Percentiles rank a stretch among this genome's conserved stretches.
phyloP scores from a whole-genome alignment of 768 basidiomycete species.

The Suillus sp. region DNA sequence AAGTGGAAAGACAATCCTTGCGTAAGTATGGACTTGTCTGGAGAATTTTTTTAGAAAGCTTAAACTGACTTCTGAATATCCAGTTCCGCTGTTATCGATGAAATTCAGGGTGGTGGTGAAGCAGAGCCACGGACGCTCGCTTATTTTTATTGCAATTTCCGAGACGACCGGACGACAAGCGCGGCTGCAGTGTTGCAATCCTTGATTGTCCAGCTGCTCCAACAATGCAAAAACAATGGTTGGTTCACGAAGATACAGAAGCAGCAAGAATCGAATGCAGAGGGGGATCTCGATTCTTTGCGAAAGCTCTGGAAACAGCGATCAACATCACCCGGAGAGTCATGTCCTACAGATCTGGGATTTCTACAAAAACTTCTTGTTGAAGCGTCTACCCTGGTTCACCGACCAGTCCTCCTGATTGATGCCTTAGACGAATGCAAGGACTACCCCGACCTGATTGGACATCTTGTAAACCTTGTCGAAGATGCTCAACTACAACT shows the following conservation, averaged over 20 bases:
- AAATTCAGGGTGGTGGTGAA: not conserved
- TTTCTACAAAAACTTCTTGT: not conserved
- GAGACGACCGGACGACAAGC: conserved; percentile 13
- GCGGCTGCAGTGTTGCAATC: conserved; percentile 20
- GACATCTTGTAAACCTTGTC: not conserved
- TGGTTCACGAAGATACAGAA: not conserved
- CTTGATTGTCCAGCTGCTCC: conserved; percentile 20
- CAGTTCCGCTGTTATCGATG: conserved; percentile 8
- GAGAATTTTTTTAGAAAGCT: not conserved
- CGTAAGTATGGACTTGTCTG: not conserved
- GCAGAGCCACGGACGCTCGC: conserved; percentile 8
- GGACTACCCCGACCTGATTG: conserved; percentile 3
- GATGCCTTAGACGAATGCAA: conserved; percentile 21
- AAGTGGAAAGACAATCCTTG: not conserved
- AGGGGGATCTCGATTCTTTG: not conserved
- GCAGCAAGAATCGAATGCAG: not conserved
- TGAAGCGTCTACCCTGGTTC: not conserved
- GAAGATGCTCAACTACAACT: conserved; percentile 7
- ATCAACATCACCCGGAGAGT: not conserved
- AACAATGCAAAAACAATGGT: not conserved
- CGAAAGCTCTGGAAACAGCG: not conserved
- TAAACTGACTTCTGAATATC: not conserved
- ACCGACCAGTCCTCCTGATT: conserved; percentile 11
- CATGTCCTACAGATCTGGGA: not conserved
- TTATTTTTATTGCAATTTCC: conserved; percentile 28